Percentiles rank a stretch among this genome's conserved stretches.
These are phyloP conservation scores for Lupinus albus DNA, from an alignment of 306 rosid genomes.

Conservation along the genomic window DNA sequence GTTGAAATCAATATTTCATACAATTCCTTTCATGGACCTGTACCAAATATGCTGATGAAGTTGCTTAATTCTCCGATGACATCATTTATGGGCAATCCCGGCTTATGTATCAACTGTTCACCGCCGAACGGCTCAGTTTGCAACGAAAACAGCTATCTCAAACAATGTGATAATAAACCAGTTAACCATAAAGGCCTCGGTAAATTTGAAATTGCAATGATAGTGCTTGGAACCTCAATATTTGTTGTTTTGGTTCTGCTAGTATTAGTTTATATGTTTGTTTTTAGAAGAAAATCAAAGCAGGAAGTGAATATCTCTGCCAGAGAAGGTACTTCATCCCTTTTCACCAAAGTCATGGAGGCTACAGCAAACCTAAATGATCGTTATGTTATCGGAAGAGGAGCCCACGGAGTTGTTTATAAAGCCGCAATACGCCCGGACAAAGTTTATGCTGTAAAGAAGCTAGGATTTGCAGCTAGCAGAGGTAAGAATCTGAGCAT, in stretches of 20 bases:
- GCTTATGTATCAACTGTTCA: conserved; percentile 59
- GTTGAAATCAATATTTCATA: conserved; percentile 58
- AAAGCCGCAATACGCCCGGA: conserved; percentile 57
- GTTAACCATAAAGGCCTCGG: conserved; percentile 45
- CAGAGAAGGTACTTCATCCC: conserved; percentile 48
- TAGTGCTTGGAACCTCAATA: conserved; percentile 60
- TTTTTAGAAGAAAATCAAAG: conserved; percentile 39
- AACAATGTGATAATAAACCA: conserved; percentile 53
- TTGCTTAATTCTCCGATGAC: conserved; percentile 47
- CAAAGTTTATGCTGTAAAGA: conserved; percentile 68
- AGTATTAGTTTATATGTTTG: conserved; percentile 47
- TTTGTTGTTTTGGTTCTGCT: conserved; percentile 43
- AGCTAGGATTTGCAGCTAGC: conserved; percentile 56
- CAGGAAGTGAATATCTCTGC: conserved; percentile 41
- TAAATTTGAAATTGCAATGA: conserved; percentile 50
- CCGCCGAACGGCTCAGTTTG: conserved; percentile 48
- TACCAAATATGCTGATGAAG: conserved; percentile 61
- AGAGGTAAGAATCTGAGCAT: conserved; percentile 54
- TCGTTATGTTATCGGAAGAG: conserved; percentile 69
- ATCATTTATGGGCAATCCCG: conserved; percentile 64
- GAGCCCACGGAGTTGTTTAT: conserved; percentile 87
- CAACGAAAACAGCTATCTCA: conserved; percentile 39
- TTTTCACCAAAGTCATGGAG: conserved; percentile 60
- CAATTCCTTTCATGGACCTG: conserved; percentile 66
- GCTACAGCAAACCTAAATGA: conserved; percentile 70